phyloP scores from a whole-genome alignment of 2,329 filamentous ascomycete genomes.

The Diaporthe ilicicola region DNA sequence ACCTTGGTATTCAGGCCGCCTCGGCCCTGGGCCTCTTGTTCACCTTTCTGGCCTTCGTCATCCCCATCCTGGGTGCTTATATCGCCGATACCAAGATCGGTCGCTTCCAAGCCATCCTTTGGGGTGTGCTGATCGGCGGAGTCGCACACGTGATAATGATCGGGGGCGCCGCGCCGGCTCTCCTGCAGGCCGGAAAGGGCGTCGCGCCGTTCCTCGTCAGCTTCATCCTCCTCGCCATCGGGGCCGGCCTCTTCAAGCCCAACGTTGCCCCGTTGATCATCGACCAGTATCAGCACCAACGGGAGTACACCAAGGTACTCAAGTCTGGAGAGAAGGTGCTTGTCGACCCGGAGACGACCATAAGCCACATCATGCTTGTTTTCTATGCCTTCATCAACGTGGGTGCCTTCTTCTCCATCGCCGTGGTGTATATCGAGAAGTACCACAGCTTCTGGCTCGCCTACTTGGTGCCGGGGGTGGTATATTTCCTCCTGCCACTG shows the following conservation, averaged over 20 bases:
- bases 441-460: constrained; percentile 81
- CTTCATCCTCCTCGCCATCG: constrained; percentile 72
- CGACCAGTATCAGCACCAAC: constrained; percentile 53
- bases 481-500: constrained; percentile 67
- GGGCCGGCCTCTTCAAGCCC: constrained; percentile 76
- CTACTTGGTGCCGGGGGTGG: constrained; percentile 58
- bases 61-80: constrained; percentile 61
- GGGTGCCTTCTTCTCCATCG: constrained; percentile 67
- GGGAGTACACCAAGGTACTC: constrained; percentile 51
- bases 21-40: constrained; percentile 56
- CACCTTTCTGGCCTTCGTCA: constrained; percentile 58
- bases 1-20: constrained; percentile 56
- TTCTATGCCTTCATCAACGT: constrained; percentile 74
- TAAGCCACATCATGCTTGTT: constrained; percentile 55
- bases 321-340: constrained; percentile 54
- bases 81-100: constrained; percentile 73
- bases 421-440: constrained; percentile 78
- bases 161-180: constrained; percentile 66
- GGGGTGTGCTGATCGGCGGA: constrained; percentile 63
- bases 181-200: constrained; percentile 59
- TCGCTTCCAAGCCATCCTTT: constrained; percentile 71
- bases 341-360: constrained; percentile 55
- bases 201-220: constrained; percentile 70
- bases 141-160: constrained; percentile 72
- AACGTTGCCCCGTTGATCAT: constrained; percentile 57